phyloP scores from a whole-genome alignment of 441 rosid species.

The Codiaeum variegatum region DNA sequence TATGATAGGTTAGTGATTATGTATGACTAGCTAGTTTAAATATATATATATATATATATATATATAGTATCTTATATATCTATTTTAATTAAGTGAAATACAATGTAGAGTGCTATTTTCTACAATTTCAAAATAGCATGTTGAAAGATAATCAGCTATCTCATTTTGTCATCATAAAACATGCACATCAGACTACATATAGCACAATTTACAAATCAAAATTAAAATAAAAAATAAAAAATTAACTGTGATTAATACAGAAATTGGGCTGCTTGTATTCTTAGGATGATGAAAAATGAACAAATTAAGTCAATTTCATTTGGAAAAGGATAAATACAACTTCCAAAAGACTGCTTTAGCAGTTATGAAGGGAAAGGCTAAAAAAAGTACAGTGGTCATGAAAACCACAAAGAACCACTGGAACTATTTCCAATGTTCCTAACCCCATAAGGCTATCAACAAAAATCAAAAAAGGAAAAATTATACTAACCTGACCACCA shows the following conservation, averaged over 20 bases:
- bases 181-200: not conserved
- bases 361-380: not conserved
- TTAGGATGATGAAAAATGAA: not conserved
- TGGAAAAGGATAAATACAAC: not conserved
- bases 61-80: too few relatives aligned
- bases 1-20: too few relatives aligned
- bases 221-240: not conserved
- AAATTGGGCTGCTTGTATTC: not conserved
- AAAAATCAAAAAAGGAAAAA: constrained; percentile 16
- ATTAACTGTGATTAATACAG: not conserved
- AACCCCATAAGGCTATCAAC: not conserved
- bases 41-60: too few relatives aligned
- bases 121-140: not conserved
- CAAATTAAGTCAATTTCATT: not conserved
- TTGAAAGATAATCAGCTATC: not conserved
- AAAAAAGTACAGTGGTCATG: not conserved
- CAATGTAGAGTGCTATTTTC: too few relatives aligned
- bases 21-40: too few relatives aligned
- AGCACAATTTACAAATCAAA: not conserved
- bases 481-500: constrained; percentile 80
- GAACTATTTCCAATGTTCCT: not conserved
- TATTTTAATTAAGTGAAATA: too few relatives aligned
- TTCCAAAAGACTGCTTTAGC: not conserved
- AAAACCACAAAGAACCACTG: not conserved
- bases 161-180: not conserved